Evolutionary conservation across 1,284 basidiomycete genomes (phyloP).

Genomic region (Microbotryum silenes-acaulis): DNA sequence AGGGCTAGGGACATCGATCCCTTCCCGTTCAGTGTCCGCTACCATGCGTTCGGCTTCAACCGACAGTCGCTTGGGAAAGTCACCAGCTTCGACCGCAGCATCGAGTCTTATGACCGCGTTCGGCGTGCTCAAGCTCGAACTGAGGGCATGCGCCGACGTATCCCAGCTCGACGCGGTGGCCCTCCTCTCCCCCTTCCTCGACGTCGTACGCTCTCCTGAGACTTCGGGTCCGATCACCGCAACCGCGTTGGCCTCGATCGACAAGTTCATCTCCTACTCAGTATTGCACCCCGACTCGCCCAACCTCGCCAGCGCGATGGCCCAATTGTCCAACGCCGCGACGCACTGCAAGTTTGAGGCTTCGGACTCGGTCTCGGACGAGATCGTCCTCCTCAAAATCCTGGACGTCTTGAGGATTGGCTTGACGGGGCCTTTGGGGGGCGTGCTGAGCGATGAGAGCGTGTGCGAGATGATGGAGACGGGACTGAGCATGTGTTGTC

Average conservation of each 20-base stretch:
- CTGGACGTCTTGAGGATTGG: constrained; percentile 83
- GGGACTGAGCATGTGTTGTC: constrained; percentile 91
- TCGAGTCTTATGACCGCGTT: constrained; percentile 79
- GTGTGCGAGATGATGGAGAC: constrained; percentile 99
- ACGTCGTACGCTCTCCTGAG: constrained; percentile 70
- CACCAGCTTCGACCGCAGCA: neutral
- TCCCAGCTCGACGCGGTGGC: constrained; percentile 38
- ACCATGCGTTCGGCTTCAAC: too few relatives aligned
- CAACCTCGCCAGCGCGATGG: constrained; percentile 50
- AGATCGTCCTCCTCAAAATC: constrained; percentile 87
- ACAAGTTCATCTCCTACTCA: constrained; percentile 42
- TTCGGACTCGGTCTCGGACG: constrained; percentile 89
- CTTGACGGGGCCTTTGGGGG: constrained; percentile 60
- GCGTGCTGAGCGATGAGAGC: constrained; percentile 75
- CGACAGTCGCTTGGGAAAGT: neutral
- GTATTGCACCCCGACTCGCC: constrained; percentile 38
- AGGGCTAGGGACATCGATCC: too few relatives aligned
- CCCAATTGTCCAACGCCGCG: constrained; percentile 78
- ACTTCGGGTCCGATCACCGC: constrained; percentile 45
- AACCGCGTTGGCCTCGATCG: constrained; percentile 41
- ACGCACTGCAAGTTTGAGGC: constrained; percentile 98
- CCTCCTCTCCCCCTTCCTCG: constrained; percentile 80
- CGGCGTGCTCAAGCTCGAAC: constrained; percentile 67
- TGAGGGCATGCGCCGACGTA: constrained; percentile 49
- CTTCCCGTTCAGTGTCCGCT: too few relatives aligned